Conservation (phyloP, 257 asterid species). For the Solanum pimpinellifolium region DNA sequence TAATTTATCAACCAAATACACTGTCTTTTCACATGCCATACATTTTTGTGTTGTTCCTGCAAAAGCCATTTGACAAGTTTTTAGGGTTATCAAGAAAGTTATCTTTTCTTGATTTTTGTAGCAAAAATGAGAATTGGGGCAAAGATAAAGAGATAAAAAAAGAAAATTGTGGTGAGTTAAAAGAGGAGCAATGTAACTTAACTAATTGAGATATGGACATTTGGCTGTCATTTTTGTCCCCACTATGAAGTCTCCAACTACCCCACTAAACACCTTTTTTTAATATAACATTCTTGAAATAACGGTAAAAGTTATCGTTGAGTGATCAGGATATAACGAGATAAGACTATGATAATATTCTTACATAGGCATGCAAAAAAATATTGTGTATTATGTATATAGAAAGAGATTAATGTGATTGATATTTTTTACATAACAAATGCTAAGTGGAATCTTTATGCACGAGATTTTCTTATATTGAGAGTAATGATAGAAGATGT, state of each 20-base stretch:
- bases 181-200: constrained; percentile 6
- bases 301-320: background rate
- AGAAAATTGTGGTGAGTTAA: background rate
- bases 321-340: background rate
- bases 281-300: background rate
- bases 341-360: background rate
- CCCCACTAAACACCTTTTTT: background rate
- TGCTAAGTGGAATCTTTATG: background rate
- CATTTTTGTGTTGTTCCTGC: constrained; percentile 98
- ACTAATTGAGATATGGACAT: constrained; percentile 12
- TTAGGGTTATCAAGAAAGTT: background rate
- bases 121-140: background rate
- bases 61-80: constrained; percentile 60
- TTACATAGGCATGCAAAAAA: rapidly evolving
- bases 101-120: background rate
- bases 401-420: background rate
- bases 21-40: constrained; percentile 89
- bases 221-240: constrained; percentile 28
- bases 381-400: background rate
- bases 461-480: background rate
- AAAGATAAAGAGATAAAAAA: background rate
- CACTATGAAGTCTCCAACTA: constrained; percentile 21
- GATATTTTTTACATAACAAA: background rate
- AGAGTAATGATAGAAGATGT: background rate
- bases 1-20: constrained; percentile 73